Percentiles rank a stretch among this genome's conserved stretches.
phyloP scores from a whole-genome alignment of 208 protist species.

The Leishmania aethiopica region DNA sequence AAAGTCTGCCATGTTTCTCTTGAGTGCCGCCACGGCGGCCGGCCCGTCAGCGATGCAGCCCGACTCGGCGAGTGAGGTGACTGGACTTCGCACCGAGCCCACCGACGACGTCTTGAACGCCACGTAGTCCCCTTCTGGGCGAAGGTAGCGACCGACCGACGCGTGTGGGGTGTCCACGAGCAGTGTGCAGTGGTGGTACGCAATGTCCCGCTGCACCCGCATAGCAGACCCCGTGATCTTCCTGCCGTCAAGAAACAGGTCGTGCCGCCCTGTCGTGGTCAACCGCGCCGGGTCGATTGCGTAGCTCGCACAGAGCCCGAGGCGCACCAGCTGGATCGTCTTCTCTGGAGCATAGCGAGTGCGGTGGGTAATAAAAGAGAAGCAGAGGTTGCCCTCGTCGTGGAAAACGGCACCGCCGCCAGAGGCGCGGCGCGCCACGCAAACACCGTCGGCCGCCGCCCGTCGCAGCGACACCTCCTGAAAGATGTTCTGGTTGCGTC shows the following conservation, averaged over 20 bases:
- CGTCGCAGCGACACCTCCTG: constrained; percentile 62
- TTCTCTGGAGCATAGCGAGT: constrained; percentile 67
- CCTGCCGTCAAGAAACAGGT: constrained; percentile 80
- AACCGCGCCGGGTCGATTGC: constrained; percentile 43
- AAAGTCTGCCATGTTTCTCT: constrained; percentile 38
- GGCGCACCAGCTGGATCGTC: constrained; percentile 72
- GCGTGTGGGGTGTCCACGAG: constrained; percentile 53
- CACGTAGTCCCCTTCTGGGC: constrained; percentile 51
- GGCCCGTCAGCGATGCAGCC: neutral
- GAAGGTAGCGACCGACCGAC: constrained; percentile 55
- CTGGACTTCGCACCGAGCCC: constrained; percentile 67
- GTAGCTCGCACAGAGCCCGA: constrained; percentile 46
- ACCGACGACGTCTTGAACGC: constrained; percentile 57
- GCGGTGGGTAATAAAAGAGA: constrained; percentile 84
- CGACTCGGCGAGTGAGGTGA: constrained; percentile 63
- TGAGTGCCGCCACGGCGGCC: constrained; percentile 20
- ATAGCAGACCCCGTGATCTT: constrained; percentile 92
- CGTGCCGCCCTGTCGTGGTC: constrained; percentile 72
- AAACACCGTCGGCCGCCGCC: constrained; percentile 42
- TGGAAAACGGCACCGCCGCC: constrained; percentile 90
- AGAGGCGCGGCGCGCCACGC: constrained; percentile 72
- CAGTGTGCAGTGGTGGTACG: constrained; percentile 89
- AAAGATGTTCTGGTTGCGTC: constrained; percentile 83
- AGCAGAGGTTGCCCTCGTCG: constrained; percentile 78
- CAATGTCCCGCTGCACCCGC: constrained; percentile 84